These are phyloP conservation scores for Garcia nutans DNA, from an alignment of 345 rosid species.

Conservation along the genomic window DNA sequence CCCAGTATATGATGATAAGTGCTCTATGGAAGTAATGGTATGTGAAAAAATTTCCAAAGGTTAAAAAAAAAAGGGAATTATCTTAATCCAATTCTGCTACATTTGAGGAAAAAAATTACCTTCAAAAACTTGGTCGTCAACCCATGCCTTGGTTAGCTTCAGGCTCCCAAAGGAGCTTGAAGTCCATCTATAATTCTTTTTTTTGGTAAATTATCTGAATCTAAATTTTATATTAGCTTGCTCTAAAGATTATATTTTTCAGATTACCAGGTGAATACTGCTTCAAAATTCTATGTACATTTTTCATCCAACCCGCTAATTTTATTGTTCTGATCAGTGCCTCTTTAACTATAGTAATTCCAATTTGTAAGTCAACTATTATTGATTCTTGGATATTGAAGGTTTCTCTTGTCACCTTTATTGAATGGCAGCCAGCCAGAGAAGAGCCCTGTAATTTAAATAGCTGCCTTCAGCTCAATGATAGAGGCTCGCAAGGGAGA, in stretches of 20 bases:
- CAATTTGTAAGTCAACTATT: neutral
- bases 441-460: conserved; percentile 8
- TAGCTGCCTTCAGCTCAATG: conserved; percentile 2
- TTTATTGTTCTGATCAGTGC: neutral
- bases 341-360: neutral
- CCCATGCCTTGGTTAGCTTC: too few species aligned
- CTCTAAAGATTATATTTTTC: too few species aligned
- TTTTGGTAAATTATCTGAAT: too few species aligned
- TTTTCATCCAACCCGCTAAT: too few species aligned
- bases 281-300: neutral
- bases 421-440: conserved; percentile 2
- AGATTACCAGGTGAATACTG: too few species aligned
- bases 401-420: neutral
- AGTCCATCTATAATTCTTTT: too few species aligned
- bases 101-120: neutral
- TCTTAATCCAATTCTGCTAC: neutral
- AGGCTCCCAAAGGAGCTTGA: too few species aligned
- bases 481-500: neutral
- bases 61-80: neutral
- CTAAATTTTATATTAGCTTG: too few species aligned
- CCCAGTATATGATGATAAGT: neutral
- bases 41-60: neutral
- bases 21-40: conserved; percentile 5
- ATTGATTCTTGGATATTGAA: neutral
- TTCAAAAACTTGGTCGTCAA: too few species aligned